Conservation (phyloP, 1,284 basidiomycete genomes). For the Tilletiaria anomala region DNA sequence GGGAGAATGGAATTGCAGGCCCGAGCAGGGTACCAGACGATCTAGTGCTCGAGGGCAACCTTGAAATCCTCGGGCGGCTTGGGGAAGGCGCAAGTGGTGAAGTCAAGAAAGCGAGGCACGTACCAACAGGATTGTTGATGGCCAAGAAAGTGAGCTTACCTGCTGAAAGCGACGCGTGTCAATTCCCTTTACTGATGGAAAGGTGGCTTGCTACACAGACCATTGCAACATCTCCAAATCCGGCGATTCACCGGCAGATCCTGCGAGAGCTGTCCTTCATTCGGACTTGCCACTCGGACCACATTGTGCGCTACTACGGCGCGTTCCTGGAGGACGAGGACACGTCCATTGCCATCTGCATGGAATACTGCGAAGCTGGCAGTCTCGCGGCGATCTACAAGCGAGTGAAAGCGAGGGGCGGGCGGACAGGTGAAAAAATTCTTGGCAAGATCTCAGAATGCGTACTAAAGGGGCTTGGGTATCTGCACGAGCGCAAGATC, state of each 20-base stretch:
- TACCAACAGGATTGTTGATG: constrained; percentile 61
- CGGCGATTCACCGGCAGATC: constrained; percentile 68
- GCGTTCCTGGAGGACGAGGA: constrained; percentile 86
- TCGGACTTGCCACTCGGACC: constrained; percentile 64
- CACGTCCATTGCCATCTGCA: constrained; percentile 84
- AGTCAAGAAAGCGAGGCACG: constrained; percentile 76
- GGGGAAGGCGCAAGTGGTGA: constrained; percentile 94
- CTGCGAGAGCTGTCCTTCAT: constrained; percentile 83
- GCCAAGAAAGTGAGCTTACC: constrained; percentile 58
- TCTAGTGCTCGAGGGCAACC: constrained; percentile 42
- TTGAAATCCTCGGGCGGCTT: constrained; percentile 59
- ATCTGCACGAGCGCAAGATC: constrained; percentile 57
- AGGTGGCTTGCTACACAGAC: constrained; percentile 47
- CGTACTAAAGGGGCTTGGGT: constrained; percentile 77
- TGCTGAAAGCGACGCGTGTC: neutral
- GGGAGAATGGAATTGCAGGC: neutral
- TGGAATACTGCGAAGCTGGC: constrained; percentile 81
- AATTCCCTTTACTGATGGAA: no score
- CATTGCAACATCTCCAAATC: constrained; percentile 84
- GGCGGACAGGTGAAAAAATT: constrained; percentile 78
- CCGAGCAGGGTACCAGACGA: constrained; percentile 5
- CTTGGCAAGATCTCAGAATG: constrained; percentile 80
- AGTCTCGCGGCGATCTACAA: constrained; percentile 70
- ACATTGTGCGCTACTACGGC: constrained; percentile 84
- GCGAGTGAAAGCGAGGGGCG: constrained; percentile 60